Evolutionary conservation across 2,329 filamentous ascomycete species (phyloP).

Genomic region (Xylariaceae sp.): DNA sequence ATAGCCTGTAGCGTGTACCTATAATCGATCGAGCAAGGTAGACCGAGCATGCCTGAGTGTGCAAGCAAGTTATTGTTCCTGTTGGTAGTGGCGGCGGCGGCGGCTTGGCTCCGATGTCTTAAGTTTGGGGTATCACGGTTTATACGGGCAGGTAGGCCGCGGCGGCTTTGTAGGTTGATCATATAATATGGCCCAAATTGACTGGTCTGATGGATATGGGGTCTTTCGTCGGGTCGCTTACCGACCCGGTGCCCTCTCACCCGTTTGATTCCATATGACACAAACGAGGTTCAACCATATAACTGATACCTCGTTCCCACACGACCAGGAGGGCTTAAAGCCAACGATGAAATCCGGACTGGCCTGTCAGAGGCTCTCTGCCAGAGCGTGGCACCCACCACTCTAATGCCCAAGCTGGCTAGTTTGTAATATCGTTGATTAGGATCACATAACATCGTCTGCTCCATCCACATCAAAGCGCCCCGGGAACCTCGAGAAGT

Average conservation of each 20-base stretch:
- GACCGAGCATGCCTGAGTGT: too few species aligned
- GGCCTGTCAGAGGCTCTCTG: not conserved
- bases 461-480: constrained; percentile 22
- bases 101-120: too few species aligned
- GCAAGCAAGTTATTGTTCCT: too few species aligned
- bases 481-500: constrained; percentile 10
- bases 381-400: constrained; percentile 6
- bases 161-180: too few species aligned
- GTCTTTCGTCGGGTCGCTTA: not conserved
- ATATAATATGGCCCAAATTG: not conserved
- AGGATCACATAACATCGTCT: constrained; percentile 6
- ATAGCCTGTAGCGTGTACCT: too few species aligned
- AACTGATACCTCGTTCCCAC: constrained; percentile 1
- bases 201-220: not conserved
- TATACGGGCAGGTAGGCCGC: too few species aligned
- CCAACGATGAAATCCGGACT: constrained; percentile 12
- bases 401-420: not conserved
- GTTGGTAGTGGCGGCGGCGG: too few species aligned
- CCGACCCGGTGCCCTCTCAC: not conserved
- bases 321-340: not conserved
- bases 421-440: not conserved
- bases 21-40: too few species aligned
- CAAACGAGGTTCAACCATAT: not conserved
- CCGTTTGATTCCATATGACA: not conserved
- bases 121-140: too few species aligned